phyloP scores from a whole-genome alignment of 352 stramenopile genomes.

The Blastocystis sp. region DNA sequence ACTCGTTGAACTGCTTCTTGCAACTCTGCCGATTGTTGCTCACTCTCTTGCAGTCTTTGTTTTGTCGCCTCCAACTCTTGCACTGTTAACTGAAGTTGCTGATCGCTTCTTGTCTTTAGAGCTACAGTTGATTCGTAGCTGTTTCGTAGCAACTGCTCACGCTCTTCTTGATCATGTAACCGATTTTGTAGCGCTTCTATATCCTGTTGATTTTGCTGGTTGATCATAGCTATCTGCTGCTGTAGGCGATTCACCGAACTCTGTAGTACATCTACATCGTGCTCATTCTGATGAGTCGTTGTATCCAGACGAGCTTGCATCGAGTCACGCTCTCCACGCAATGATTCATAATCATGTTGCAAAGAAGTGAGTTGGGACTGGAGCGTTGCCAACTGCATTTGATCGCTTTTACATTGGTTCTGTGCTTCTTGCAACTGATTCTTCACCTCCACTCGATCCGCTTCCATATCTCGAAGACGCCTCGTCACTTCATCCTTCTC shows the following conservation, averaged over 20 bases:
- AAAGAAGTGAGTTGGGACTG: background rate
- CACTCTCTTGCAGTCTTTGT: background rate
- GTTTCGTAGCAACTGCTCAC: background rate
- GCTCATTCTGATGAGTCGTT: background rate
- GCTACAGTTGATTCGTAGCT: background rate
- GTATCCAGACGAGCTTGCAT: background rate
- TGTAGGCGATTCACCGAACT: background rate
- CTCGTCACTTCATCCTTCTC: background rate
- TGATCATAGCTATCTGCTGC: background rate
- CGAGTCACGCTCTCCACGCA: background rate
- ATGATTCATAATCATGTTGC: background rate
- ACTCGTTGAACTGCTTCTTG: background rate
- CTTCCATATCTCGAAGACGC: background rate
- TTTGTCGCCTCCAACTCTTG: background rate
- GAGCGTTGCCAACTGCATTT: background rate
- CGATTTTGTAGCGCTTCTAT: background rate
- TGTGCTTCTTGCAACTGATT: background rate
- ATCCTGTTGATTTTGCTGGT: background rate
- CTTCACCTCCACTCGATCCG: background rate
- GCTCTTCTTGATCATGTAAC: background rate
- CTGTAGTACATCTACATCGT: background rate
- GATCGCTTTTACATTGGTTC: background rate
- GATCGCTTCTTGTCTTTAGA: background rate
- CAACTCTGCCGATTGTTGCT: background rate
- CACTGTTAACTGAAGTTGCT: background rate